Base-by-base conservation (phyloP, 805 yeast genomes). In the Yamadazyma nakazawae region DNA sequence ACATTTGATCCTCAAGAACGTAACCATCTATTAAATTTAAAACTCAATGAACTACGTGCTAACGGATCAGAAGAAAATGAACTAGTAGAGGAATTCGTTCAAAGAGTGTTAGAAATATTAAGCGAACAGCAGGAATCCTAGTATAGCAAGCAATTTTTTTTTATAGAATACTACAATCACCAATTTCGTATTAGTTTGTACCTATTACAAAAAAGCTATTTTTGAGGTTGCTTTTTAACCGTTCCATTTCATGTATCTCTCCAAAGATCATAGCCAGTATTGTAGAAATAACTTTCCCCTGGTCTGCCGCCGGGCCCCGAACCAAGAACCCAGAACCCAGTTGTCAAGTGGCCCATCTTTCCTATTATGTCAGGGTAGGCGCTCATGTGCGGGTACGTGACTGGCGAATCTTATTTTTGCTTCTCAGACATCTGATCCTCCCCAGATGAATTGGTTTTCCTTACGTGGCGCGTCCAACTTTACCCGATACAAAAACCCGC, bases 21-120 rank as follows among this genome's bases (percentile, higher is more conserved):
- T 31, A 53, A 67, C 19, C 83, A 78, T 21, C 73, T 84, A 11
- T 87, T 87, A 2, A 75, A 81, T 50, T 74, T 79, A 54, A 81
- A 84, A 53, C 66, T 88, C 9, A 70, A 79, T 7, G 80, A 79
- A 45, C 64, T 88, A 13, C 64, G 96, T 30, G 59, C 57, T 2
- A 84, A 85, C 5, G 96, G 96, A 0, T 45, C 70, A 0, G 88
- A 87, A 53, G 79, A 78, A 42, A 88, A 88, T 57, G 80, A 70
- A 50, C 63, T 82, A 19, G 80, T 88, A 3, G 91, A 86, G 59
- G 92, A 85, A 54, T 85, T 87, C 62, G 78, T 82, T 13, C 60
- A 59, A 38, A 53, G 75, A 32, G 65, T 79, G 5, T 50, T 76
- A 31, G 25, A 28, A 10, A 28, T 28, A 5, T 28, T 28, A 13